phyloP scores from a whole-genome alignment of 495 filamentous ascomycete genomes.

The Aspergillus hancockii region DNA sequence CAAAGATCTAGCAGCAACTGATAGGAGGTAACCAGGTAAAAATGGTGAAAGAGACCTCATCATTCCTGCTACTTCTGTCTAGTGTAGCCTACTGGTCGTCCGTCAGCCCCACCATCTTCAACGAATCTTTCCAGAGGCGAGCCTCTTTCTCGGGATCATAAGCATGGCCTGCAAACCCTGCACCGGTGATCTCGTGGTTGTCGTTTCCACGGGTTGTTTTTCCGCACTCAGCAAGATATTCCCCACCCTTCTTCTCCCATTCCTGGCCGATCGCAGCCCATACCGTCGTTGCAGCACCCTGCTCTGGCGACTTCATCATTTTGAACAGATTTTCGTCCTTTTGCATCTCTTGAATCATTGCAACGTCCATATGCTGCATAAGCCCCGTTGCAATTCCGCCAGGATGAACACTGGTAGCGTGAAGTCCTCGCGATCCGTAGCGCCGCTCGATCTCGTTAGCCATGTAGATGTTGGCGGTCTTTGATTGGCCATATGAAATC shows the following conservation, averaged over 20 bases:
- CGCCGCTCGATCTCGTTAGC: not conserved
- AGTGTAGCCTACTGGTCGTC: not conserved
- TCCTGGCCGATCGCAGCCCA: conserved; percentile 5
- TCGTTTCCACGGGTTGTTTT: not conserved
- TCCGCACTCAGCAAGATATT: conserved; percentile 12
- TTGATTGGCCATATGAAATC: not conserved
- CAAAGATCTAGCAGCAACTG: too few species aligned
- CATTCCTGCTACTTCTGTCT: too few species aligned
- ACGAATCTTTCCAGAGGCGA: conserved; percentile 6
- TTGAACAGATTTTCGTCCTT: not conserved
- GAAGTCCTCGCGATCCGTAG: not conserved
- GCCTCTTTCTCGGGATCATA: conserved; percentile 1
- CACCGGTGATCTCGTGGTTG: not conserved
- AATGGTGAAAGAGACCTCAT: too few species aligned
- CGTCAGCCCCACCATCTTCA: conserved; percentile 2
- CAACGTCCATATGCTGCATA: not conserved
- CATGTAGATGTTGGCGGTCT: not conserved
- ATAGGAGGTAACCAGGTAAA: too few species aligned
- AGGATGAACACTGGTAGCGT: not conserved
- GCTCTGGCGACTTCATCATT: conserved; percentile 4
- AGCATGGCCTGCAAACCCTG: not conserved
- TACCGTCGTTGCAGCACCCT: conserved; percentile 13
- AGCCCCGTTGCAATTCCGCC: not conserved
- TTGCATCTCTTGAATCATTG: not conserved
- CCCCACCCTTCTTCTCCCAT: conserved; percentile 10